phyloP scores from a whole-genome alignment of 257 asterid species.

The Plantago elongata region DNA sequence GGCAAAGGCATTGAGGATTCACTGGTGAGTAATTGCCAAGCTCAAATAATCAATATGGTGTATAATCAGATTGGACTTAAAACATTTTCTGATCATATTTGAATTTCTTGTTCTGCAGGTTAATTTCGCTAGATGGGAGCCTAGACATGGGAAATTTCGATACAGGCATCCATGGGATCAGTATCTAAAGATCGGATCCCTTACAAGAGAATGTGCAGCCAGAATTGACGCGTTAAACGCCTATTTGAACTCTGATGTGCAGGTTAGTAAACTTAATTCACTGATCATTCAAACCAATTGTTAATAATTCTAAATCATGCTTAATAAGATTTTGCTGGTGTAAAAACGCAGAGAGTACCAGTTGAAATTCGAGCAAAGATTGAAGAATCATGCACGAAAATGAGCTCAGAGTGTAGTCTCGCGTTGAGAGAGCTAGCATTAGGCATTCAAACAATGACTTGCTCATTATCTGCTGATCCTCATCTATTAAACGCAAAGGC shows the following conservation, averaged over 20 bases:
- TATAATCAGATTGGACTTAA: too few species aligned
- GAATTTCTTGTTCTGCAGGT: slow-evolving; percentile 11
- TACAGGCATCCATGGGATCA: slow-evolving; percentile 34
- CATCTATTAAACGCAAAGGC: slow-evolving; percentile 21
- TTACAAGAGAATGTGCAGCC: slow-evolving; percentile 27
- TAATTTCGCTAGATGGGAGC: slow-evolving; percentile 30
- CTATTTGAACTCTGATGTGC: slow-evolving; percentile 17
- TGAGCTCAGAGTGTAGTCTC: slow-evolving; percentile 34
- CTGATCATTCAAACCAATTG: neutral
- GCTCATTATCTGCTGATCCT: slow-evolving; percentile 7
- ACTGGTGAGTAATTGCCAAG: slow-evolving; percentile 14
- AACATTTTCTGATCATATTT: neutral
- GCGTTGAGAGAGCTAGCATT: slow-evolving; percentile 31
- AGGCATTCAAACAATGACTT: slow-evolving; percentile 30
- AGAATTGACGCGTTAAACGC: slow-evolving; percentile 24
- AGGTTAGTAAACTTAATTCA: slow-evolving; percentile 11
- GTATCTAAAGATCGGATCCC: slow-evolving; percentile 25
- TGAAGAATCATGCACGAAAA: slow-evolving; percentile 27
- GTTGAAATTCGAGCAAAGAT: slow-evolving; percentile 21
- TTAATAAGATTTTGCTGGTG: neutral
- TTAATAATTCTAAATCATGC: neutral
- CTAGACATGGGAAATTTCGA: slow-evolving; percentile 25
- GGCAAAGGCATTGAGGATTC: slow-evolving; percentile 23
- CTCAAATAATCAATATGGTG: neutral
- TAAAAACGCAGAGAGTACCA: slow-evolving; percentile 18